Conservation (phyloP, 345 rosid species). For the Firmiana major region DNA sequence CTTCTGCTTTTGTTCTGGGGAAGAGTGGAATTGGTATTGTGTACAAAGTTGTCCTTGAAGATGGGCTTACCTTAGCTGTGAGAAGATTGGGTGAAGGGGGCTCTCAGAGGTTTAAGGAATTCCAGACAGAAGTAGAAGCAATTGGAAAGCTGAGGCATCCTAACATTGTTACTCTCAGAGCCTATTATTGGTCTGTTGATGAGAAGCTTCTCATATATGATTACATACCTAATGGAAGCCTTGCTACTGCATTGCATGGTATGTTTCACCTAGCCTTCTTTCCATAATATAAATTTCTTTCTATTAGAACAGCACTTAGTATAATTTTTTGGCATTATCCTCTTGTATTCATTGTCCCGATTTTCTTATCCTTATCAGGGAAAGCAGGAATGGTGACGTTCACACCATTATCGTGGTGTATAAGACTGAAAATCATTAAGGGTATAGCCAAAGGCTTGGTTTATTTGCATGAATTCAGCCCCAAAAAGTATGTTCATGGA, state of each 20-base stretch:
- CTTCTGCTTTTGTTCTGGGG: constrained; percentile 92
- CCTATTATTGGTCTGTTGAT: constrained; percentile 96
- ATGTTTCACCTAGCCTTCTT: constrained; percentile 18
- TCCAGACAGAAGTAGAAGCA: constrained; percentile 94
- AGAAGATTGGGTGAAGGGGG: constrained; percentile 98
- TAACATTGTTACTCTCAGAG: constrained; percentile 74
- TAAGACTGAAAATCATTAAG: constrained; percentile 62
- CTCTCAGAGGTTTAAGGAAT: constrained; percentile 92
- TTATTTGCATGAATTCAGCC: constrained; percentile 86
- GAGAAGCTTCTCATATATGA: constrained; percentile 94
- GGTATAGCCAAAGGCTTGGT: constrained; percentile 77
- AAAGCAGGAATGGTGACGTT: constrained; percentile 64
- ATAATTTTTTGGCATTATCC: background rate
- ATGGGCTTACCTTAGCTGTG: constrained; percentile 81
- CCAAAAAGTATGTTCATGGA: constrained; percentile 91
- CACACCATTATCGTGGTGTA: constrained; percentile 65
- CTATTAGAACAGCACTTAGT: background rate
- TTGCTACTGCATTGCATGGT: constrained; percentile 85
- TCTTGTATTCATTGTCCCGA: background rate
- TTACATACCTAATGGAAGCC: constrained; percentile 78
- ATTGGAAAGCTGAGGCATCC: constrained; percentile 91
- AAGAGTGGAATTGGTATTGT: constrained; percentile 95
- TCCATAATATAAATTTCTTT: background rate
- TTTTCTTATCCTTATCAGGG: constrained; percentile 40
- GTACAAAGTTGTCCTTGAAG: constrained; percentile 93